phyloP scores from a whole-genome alignment of 768 basidiomycete genomes.

The Tylopilus sp. region DNA sequence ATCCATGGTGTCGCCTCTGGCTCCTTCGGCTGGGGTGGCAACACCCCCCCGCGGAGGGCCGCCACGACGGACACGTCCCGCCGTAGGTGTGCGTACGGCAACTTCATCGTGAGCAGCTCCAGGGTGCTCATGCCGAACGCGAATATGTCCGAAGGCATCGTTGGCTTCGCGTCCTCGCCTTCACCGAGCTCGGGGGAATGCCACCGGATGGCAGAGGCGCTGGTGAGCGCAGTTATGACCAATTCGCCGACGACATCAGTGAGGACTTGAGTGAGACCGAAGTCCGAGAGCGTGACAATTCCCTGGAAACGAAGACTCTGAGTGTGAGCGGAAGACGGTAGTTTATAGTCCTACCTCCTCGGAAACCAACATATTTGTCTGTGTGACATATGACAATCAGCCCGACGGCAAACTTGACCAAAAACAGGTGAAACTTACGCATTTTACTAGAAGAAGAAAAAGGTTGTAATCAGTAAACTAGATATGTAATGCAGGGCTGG shows the following conservation, averaged over 20 bases:
- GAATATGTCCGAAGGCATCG: constrained; percentile 51
- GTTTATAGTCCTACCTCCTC: constrained; percentile 34
- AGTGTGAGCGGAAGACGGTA: not conserved
- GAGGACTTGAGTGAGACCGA: constrained; percentile 61
- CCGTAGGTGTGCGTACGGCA: constrained; percentile 48
- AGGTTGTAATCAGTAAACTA: constrained; percentile 1
- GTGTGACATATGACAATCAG: constrained; percentile 1
- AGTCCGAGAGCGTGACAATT: constrained; percentile 57
- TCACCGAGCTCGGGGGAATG: constrained; percentile 57
- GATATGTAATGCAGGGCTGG: not conserved
- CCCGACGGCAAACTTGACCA: not conserved
- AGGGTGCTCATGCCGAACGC: constrained; percentile 60
- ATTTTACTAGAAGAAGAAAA: constrained; percentile 54
- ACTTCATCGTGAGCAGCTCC: constrained; percentile 51
- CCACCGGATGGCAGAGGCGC: constrained; percentile 51
- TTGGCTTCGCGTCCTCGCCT: constrained; percentile 40
- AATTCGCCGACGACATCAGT: constrained; percentile 52
- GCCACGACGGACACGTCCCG: constrained; percentile 50
- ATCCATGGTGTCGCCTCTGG: constrained; percentile 36
- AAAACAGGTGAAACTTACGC: constrained; percentile 39
- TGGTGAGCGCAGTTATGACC: constrained; percentile 45
- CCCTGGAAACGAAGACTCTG: constrained; percentile 32
- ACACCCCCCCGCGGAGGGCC: constrained; percentile 37
- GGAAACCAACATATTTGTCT: constrained; percentile 61
- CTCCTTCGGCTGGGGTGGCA: constrained; percentile 44